Percentiles rank a stretch among this genome's conserved stretches.
Evolutionary conservation across 1,139 yeast genomes (phyloP).

Genomic region (Kluyveromyces sp.): DNA sequence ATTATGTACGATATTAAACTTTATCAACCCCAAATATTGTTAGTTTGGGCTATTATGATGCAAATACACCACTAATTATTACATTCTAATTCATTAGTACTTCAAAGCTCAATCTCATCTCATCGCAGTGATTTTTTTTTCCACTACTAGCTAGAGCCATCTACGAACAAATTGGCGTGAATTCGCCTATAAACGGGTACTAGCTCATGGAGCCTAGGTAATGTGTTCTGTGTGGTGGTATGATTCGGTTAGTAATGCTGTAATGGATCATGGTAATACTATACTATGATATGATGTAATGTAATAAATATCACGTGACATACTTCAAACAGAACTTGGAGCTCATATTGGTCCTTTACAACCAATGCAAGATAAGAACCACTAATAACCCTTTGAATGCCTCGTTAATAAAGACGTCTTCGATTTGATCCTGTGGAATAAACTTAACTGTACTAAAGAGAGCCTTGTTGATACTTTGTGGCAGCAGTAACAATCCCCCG

Average conservation of each 20-base stretch:
- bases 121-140: neutral
- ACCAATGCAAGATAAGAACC: slow-evolving; percentile 53
- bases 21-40: no score
- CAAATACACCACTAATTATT: no score
- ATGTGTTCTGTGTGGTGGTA: neutral
- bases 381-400: slow-evolving; percentile 59
- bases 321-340: slow-evolving; percentile 34
- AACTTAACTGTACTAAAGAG: slow-evolving; percentile 29
- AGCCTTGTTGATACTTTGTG: slow-evolving; percentile 9
- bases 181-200: slow-evolving; percentile 1
- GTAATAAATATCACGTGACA: slow-evolving; percentile 11
- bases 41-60: no score
- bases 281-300: neutral
- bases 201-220: slow-evolving; percentile 2
- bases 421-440: slow-evolving; percentile 45
- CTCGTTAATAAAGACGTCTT: slow-evolving; percentile 59
- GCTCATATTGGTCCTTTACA: slow-evolving; percentile 30
- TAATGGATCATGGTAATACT: neutral
- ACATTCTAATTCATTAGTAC: no score
- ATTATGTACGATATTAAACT: no score
- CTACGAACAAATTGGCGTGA: neutral
- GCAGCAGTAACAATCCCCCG: slow-evolving; percentile 20
- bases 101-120: neutral
- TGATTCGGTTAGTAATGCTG: neutral
- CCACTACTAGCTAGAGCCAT: neutral